Conservation (phyloP, 805 yeast genomes). For the Candida maltosa region DNA sequence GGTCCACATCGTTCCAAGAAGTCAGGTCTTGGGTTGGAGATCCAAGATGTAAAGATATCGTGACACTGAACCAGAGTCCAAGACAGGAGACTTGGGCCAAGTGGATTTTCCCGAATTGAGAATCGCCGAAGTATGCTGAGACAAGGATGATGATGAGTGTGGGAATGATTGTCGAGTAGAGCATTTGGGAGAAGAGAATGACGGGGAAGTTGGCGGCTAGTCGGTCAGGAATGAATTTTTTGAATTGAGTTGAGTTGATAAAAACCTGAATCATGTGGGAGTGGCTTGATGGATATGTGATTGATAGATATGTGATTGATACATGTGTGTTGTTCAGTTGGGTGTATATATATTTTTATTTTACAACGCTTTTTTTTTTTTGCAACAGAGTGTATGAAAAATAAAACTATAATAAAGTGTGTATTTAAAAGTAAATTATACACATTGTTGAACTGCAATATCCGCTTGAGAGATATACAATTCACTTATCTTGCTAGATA, state of each 20-base stretch:
- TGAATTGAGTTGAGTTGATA: constrained; percentile 9
- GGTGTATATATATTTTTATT: too few species aligned
- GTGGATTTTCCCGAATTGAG: constrained; percentile 14
- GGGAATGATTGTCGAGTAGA: constrained; percentile 25
- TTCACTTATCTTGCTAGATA: too few species aligned
- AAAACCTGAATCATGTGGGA: constrained; percentile 9
- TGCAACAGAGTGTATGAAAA: too few species aligned
- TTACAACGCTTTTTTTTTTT: too few species aligned
- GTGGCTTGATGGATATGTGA: too few species aligned
- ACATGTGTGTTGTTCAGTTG: too few species aligned
- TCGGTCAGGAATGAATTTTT: constrained; percentile 22
- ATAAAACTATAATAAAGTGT: too few species aligned
- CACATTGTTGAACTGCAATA: too few species aligned
- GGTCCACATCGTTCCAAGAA: constrained; percentile 39
- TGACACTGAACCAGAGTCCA: constrained; percentile 27
- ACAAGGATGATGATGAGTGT: constrained; percentile 15
- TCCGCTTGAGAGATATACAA: too few species aligned
- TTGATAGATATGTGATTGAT: too few species aligned
- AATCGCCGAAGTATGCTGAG: neutral
- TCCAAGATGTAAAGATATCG: constrained; percentile 38
- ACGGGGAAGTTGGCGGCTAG: constrained; percentile 15
- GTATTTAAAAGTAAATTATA: too few species aligned
- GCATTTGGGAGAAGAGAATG: constrained; percentile 14
- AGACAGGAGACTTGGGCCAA: constrained; percentile 25
- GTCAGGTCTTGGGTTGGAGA: constrained; percentile 42